Conservation (phyloP, 805 yeast genomes). For the Starmerella sirachaensis region DNA sequence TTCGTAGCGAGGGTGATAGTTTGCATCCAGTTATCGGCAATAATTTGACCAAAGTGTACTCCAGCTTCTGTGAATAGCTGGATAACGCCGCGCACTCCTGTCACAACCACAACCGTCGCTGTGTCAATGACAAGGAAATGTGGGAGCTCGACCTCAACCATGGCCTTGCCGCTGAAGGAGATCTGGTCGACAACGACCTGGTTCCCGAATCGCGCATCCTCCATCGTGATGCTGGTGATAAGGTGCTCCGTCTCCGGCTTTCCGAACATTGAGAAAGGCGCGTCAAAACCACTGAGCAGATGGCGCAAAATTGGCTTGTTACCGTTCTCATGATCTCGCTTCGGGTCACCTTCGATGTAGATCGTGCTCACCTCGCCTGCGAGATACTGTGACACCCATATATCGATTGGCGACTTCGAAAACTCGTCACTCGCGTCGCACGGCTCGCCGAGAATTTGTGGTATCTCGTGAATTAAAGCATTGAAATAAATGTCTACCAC, state of each 20-base stretch:
- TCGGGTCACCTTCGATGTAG: conserved; percentile 18
- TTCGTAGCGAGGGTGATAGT: conserved; percentile 27
- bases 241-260: conserved; percentile 23
- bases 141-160: conserved; percentile 24
- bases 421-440: conserved; percentile 16
- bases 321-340: no score
- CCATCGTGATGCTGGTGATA: conserved; percentile 22
- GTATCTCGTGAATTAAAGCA: conserved; percentile 17
- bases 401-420: conserved; percentile 24
- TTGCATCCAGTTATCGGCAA: conserved; percentile 35
- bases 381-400: conserved; percentile 22
- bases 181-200: not conserved
- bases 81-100: conserved; percentile 34
- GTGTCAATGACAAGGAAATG: conserved; percentile 18
- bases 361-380: conserved; percentile 21
- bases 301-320: conserved; percentile 12
- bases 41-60: conserved; percentile 34
- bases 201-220: conserved; percentile 18
- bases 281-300: conserved; percentile 12
- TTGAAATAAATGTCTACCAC: conserved; percentile 14
- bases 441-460: conserved; percentile 18
- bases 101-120: conserved; percentile 26
- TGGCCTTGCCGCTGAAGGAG: conserved; percentile 23
- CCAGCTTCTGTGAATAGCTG: conserved; percentile 31
- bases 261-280: conserved; percentile 21